Percentiles rank a stretch among this genome's conserved stretches.
phyloP scores from a whole-genome alignment of 2,329 filamentous ascomycete species.

The Xenoacremonium recifei region DNA sequence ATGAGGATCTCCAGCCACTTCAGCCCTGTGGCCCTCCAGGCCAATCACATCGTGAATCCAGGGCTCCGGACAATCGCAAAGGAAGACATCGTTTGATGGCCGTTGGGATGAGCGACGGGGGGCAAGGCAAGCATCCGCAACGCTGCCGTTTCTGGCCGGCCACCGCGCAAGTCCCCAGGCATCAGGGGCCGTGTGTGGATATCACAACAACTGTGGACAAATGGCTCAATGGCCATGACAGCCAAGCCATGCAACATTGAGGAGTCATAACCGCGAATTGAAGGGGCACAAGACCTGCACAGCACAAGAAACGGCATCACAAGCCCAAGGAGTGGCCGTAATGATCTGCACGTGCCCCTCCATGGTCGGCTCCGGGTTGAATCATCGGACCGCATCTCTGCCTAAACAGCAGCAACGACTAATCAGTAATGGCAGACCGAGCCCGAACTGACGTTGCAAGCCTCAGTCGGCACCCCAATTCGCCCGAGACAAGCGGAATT shows the following conservation, averaged over 20 bases:
- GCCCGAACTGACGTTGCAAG: not conserved
- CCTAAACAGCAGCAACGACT: too few species aligned
- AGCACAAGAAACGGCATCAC: not conserved
- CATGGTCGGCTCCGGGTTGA: not conserved
- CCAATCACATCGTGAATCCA: not conserved
- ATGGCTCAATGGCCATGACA: not conserved
- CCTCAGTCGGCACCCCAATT: too few species aligned
- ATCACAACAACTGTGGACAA: not conserved
- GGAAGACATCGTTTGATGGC: not conserved
- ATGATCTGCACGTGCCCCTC: not conserved
- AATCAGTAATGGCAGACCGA: too few species aligned
- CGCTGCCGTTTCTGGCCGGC: not conserved
- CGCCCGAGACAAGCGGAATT: too few species aligned
- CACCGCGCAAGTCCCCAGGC: not conserved
- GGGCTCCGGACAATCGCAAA: too few species aligned
- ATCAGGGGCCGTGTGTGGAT: not conserved
- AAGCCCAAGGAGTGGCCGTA: not conserved
- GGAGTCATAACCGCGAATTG: not conserved
- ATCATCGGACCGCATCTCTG: not conserved
- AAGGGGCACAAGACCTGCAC: not conserved
- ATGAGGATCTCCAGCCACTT: constrained; percentile 10
- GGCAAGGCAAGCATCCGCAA: not conserved
- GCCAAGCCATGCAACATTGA: not conserved
- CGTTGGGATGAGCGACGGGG: not conserved
- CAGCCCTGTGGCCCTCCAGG: constrained; percentile 8